phyloP scores from a whole-genome alignment of 148 eudicot genomes.

The Rhododendron simsii region DNA sequence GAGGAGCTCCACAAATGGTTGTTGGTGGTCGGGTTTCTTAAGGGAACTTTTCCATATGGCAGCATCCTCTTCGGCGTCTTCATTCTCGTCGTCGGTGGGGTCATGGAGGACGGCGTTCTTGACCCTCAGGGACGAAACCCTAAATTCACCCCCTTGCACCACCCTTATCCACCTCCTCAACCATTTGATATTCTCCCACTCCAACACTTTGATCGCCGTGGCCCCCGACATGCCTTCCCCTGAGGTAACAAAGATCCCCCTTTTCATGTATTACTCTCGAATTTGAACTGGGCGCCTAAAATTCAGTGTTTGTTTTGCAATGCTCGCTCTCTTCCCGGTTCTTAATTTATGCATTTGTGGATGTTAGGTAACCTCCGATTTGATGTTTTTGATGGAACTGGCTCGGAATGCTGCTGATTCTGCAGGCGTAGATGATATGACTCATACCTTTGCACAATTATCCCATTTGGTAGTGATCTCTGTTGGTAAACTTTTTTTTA shows the following conservation, averaged over 20 bases:
- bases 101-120: conserved; percentile 88
- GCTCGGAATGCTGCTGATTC: conserved; percentile 28
- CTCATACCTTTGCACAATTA: conserved; percentile 34
- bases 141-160: conserved; percentile 15
- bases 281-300: not conserved
- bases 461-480: conserved; percentile 45
- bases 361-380: conserved; percentile 61
- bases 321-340: not conserved
- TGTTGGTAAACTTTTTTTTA: not conserved
- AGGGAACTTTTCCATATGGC: not conserved
- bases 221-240: conserved; percentile 52
- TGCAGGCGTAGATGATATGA: conserved; percentile 27
- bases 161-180: conserved; percentile 18
- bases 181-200: conserved; percentile 55
- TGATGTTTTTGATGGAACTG: conserved; percentile 55
- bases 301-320: not conserved
- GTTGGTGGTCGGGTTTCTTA: not conserved
- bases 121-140: conserved; percentile 76
- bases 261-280: not conserved
- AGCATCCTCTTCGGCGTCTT: conserved; percentile 12
- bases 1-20: not conserved
- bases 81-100: conserved; percentile 26
- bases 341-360: not conserved
- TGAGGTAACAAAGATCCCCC: conserved; percentile 37
- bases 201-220: conserved; percentile 43